Evolutionary conservation across 192 early-diverging fungal species (phyloP).

Genomic region (Coemansia sp.): DNA sequence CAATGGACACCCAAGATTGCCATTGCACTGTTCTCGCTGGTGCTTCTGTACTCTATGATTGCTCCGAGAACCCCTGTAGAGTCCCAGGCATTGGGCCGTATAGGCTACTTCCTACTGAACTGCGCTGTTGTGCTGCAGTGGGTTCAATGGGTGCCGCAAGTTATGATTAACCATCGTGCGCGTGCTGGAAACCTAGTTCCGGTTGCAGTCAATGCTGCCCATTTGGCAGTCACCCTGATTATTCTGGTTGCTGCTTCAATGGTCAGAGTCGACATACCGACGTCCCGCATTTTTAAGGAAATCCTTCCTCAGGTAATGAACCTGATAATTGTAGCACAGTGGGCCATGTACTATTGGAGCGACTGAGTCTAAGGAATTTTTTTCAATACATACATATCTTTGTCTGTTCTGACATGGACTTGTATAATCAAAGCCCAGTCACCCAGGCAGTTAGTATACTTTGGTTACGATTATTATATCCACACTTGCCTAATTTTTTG

Average conservation of each 20-base stretch:
- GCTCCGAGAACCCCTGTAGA: not conserved
- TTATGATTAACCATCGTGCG: not conserved
- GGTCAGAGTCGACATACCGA: too few species aligned
- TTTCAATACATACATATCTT: too few species aligned
- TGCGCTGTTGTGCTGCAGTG: constrained; percentile 2
- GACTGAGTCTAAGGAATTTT: not conserved
- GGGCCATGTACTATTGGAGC: not conserved
- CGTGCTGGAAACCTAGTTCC: not conserved
- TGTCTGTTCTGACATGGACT: too few species aligned
- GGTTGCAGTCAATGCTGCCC: not conserved
- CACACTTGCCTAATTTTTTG: not conserved
- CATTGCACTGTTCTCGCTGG: not conserved
- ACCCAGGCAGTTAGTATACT: too few species aligned
- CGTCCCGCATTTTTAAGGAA: too few species aligned
- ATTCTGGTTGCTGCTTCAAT: too few species aligned
- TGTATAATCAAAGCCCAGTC: too few species aligned
- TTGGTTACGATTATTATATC: too few species aligned
- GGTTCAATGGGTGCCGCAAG: constrained; percentile 1
- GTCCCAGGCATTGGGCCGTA: not conserved
- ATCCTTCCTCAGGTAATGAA: not conserved
- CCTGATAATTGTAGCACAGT: not conserved
- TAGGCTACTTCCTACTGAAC: constrained; percentile 1
- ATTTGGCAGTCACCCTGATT: too few species aligned
- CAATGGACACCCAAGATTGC: not conserved
- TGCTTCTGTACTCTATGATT: not conserved